phyloP scores from a whole-genome alignment of 2,329 filamentous ascomycete genomes.

The Ophiocordyceps camponoti-floridani region DNA sequence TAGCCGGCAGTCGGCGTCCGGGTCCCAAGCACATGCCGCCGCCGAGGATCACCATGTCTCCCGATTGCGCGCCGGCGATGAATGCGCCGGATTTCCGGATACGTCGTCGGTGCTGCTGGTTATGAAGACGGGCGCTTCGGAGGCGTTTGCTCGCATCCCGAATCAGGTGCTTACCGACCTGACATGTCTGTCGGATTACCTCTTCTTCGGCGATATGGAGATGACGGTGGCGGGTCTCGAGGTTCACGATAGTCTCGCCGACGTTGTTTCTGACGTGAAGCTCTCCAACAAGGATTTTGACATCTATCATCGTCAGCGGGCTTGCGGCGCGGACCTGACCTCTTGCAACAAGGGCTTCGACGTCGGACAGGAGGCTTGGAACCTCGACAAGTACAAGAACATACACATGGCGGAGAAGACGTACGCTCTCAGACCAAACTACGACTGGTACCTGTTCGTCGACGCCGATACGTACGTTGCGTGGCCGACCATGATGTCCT shows the following conservation, averaged over 20 bases:
- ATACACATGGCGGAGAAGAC: conserved; percentile 39
- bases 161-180: conserved; percentile 35
- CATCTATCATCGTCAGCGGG: conserved; percentile 24
- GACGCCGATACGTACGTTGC: conserved; percentile 41
- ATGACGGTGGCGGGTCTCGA: conserved; percentile 25
- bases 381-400: conserved; percentile 44
- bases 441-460: conserved; percentile 42
- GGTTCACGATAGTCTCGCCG: conserved; percentile 27
- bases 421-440: conserved; percentile 27
- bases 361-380: conserved; percentile 23
- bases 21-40: no score
- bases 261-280: conserved; percentile 22
- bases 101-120: conserved; percentile 28
- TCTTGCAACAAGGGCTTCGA: conserved; percentile 19
- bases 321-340: conserved; percentile 25
- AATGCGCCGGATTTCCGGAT: conserved; percentile 22
- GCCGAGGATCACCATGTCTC: no score
- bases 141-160: conserved; percentile 31
- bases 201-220: conserved; percentile 40
- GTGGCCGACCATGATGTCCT: conserved; percentile 31
- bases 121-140: conserved; percentile 40
- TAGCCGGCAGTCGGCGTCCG: no score
- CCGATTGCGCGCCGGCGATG: no score
- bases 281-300: conserved; percentile 31
- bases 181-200: conserved; percentile 28